These are phyloP conservation scores for Lavandula angustifolia DNA, from an alignment of 257 asterid genomes.

Conservation along the genomic window DNA sequence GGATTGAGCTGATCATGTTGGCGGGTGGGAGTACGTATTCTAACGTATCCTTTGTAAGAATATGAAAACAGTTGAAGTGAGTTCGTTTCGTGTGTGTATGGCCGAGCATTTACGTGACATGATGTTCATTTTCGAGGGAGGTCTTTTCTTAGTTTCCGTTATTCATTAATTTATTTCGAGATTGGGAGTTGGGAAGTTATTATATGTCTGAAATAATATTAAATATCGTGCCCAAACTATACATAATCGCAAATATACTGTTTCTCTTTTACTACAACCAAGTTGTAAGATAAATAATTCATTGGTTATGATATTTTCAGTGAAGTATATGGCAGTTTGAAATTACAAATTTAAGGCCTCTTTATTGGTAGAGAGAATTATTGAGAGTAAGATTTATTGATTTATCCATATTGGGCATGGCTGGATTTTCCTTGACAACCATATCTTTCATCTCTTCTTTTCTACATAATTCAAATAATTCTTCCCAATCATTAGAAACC, in stretches of 20 bases:
- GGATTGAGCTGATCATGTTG: too few relatives aligned
- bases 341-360: background rate
- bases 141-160: slow-evolving; percentile 13
- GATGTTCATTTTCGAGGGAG: too few relatives aligned
- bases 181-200: slow-evolving; percentile 33
- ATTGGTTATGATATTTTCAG: too few relatives aligned
- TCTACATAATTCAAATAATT: slow-evolving; percentile 14
- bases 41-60: too few relatives aligned
- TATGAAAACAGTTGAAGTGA: too few relatives aligned
- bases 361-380: slow-evolving; percentile 27
- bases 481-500: slow-evolving; percentile 25
- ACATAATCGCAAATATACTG: background rate
- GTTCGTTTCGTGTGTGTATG: background rate
- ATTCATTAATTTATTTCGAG: slow-evolving; percentile 13
- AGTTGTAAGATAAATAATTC: background rate
- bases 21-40: too few relatives aligned
- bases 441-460: slow-evolving; percentile 2
- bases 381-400: slow-evolving; percentile 33
- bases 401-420: slow-evolving; percentile 34
- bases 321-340: background rate
- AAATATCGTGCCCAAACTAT: slow-evolving; percentile 23
- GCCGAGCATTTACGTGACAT: background rate
- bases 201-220: slow-evolving; percentile 19
- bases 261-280: too few relatives aligned
- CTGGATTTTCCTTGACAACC: slow-evolving; percentile 16